A percentile compares a stretch with the other conserved stretches of the same genome.
phyloP scores from a whole-genome alignment of 2,329 filamentous ascomycete species.

The Teratosphaeria pseudoeucalypti region DNA sequence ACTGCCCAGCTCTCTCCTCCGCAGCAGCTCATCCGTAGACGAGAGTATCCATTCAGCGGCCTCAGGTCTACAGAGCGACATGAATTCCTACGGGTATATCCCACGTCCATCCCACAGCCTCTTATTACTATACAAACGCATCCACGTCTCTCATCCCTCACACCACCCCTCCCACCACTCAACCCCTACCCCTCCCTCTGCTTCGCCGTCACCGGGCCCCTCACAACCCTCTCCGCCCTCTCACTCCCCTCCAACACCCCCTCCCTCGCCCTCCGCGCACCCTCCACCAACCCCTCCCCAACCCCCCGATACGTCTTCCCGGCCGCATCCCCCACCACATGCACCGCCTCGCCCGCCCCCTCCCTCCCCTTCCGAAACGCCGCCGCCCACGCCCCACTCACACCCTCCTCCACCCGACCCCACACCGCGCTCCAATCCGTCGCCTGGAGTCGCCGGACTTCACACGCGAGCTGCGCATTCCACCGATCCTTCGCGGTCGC shows the following conservation, averaged over 20 bases:
- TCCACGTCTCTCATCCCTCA: neutral
- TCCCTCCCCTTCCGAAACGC: neutral
- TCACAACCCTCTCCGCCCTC: neutral
- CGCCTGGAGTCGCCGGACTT: conserved; percentile 33
- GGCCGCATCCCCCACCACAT: neutral
- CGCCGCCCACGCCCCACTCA: conserved; percentile 23
- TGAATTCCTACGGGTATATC: neutral
- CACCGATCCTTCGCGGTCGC: conserved; percentile 42
- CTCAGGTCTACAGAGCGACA: neutral
- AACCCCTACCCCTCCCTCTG: neutral
- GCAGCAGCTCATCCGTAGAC: neutral
- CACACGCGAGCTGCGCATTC: conserved; percentile 37
- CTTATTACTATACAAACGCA: neutral
- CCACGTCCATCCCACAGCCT: neutral
- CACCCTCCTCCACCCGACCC: conserved; percentile 32
- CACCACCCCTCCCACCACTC: neutral
- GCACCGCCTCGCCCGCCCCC: neutral
- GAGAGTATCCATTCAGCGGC: neutral
- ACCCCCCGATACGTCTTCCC: neutral
- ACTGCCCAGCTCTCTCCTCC: too few relatives aligned
- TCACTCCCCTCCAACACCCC: neutral
- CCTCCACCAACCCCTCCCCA: neutral
- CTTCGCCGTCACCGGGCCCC: neutral
- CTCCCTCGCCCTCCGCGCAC: neutral
- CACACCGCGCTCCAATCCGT: conserved; percentile 35